These are phyloP conservation scores for Ophioceras dolichostomum DNA, from an alignment of 2,329 filamentous ascomycete species.

Conservation along the genomic window DNA sequence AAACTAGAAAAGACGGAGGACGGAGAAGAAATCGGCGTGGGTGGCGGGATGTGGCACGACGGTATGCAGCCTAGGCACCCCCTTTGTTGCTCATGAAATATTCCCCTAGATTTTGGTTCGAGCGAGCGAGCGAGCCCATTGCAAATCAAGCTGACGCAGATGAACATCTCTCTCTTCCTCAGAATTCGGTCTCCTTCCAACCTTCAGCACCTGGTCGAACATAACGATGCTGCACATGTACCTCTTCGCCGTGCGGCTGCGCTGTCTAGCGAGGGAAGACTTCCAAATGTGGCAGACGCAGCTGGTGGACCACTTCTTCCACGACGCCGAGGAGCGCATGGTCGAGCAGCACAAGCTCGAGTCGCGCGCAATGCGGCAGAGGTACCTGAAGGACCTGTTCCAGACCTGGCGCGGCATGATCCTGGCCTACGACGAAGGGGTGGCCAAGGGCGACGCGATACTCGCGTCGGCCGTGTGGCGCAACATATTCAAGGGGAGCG, in stretches of 20 bases:
- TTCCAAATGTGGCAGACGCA: slow-evolving; percentile 76
- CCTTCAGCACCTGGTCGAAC: slow-evolving; percentile 93
- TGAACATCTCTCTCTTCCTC: slow-evolving; percentile 2
- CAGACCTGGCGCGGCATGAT: slow-evolving; percentile 84
- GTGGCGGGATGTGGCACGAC: slow-evolving; percentile 69
- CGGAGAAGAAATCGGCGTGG: slow-evolving; percentile 72
- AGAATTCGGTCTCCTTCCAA: slow-evolving; percentile 72
- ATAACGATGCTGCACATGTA: slow-evolving; percentile 96
- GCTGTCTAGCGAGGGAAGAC: slow-evolving; percentile 59
- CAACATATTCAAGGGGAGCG: slow-evolving; percentile 69
- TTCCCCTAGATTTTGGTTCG: not conserved
- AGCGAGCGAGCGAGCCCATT: no score
- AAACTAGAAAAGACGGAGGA: slow-evolving; percentile 59
- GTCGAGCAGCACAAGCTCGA: slow-evolving; percentile 63
- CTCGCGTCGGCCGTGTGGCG: slow-evolving; percentile 81
- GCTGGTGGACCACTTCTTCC: slow-evolving; percentile 91
- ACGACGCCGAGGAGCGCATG: slow-evolving; percentile 75
- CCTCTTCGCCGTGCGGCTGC: slow-evolving; percentile 70
- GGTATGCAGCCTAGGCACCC: no score
- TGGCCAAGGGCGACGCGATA: slow-evolving; percentile 64
- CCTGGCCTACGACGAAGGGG: slow-evolving; percentile 72
- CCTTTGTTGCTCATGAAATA: no score
- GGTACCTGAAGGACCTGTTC: slow-evolving; percentile 77
- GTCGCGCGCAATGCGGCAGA: slow-evolving; percentile 45
- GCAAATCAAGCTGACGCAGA: no score